These are phyloP conservation scores for Exophiala aquamarina DNA, from an alignment of 2,329 filamentous ascomycete genomes.

Conservation along the genomic window DNA sequence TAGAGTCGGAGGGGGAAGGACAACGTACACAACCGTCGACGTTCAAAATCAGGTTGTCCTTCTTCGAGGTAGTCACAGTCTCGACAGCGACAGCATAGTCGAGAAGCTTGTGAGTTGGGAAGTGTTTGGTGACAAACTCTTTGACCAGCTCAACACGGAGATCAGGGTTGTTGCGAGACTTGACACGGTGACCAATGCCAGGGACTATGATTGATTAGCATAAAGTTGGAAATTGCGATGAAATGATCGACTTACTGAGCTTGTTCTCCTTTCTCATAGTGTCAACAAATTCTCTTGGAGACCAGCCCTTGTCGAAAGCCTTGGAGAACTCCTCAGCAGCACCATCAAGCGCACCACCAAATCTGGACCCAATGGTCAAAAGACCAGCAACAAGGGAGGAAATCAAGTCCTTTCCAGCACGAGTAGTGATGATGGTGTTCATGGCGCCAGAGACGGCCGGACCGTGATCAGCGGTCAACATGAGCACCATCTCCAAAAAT, in stretches of 20 bases:
- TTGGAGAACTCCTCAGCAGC: slow-evolving; percentile 98
- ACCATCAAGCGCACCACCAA: slow-evolving; percentile 96
- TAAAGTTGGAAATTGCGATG: slow-evolving; percentile 10
- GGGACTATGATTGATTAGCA: slow-evolving; percentile 61
- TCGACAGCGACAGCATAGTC: slow-evolving; percentile 98
- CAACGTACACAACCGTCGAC: slow-evolving; percentile 74
- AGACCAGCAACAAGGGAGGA: slow-evolving; percentile 93
- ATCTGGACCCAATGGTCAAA: slow-evolving; percentile 94
- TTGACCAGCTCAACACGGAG: slow-evolving; percentile 99
- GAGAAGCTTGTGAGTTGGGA: slow-evolving; percentile 96
- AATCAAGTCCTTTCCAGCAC: slow-evolving; percentile 98
- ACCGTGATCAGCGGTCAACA: slow-evolving; percentile 99
- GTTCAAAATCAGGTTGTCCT: slow-evolving; percentile 99
- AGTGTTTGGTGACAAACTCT: slow-evolving; percentile 96
- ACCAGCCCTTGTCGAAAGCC: slow-evolving; percentile 96
- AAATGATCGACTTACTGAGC: slow-evolving; percentile 66
- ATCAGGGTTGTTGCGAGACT: slow-evolving; percentile 99
- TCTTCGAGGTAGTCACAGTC: slow-evolving; percentile 98
- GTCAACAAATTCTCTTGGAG: slow-evolving; percentile 98
- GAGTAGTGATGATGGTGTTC: slow-evolving; percentile 99
- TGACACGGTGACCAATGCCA: slow-evolving; percentile 98
- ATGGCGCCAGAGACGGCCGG: slow-evolving; percentile 98
- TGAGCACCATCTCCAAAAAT: slow-evolving; percentile 99
- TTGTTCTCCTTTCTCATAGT: slow-evolving; percentile 99
- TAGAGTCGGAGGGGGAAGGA: no score